Evolutionary conservation across 2,329 filamentous ascomycete species (phyloP).

Genomic region (Ceratocystis lukuohia): DNA sequence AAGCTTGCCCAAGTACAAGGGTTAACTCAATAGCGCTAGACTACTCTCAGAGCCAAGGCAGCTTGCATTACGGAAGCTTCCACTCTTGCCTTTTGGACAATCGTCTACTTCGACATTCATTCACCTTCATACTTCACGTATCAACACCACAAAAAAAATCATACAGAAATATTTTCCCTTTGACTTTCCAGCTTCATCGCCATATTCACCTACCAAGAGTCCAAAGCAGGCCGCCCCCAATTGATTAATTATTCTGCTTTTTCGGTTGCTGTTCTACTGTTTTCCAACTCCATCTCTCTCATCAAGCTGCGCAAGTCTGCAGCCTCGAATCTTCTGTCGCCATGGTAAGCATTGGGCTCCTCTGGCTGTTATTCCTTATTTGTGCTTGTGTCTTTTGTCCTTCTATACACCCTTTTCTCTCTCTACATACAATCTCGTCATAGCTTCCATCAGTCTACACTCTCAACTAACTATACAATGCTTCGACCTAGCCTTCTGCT

Average conservation of each 20-base stretch:
- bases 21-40: neutral
- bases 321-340: constrained; percentile 7
- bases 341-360: constrained; percentile 9
- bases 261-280: neutral
- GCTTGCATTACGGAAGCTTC: constrained; percentile 18
- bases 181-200: neutral
- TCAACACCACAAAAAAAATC: neutral
- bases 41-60: constrained; percentile 11
- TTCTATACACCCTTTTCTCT: neutral
- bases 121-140: neutral
- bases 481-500: constrained; percentile 61
- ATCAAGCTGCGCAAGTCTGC: constrained; percentile 1
- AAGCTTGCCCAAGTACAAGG: neutral
- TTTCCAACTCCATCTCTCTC: neutral
- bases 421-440: neutral
- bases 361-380: too few relatives aligned
- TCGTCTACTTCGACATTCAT: neutral
- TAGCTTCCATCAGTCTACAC: neutral
- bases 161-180: neutral
- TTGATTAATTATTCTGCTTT: neutral
- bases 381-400: neutral
- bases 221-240: neutral
- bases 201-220: too few relatives aligned
- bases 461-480: too few relatives aligned
- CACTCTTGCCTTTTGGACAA: neutral